Evolutionary conservation across 2,329 filamentous ascomycete genomes (phyloP), one percentile per base, ranked within the genome.

Genomic region (Fusarium graminum): DNA sequence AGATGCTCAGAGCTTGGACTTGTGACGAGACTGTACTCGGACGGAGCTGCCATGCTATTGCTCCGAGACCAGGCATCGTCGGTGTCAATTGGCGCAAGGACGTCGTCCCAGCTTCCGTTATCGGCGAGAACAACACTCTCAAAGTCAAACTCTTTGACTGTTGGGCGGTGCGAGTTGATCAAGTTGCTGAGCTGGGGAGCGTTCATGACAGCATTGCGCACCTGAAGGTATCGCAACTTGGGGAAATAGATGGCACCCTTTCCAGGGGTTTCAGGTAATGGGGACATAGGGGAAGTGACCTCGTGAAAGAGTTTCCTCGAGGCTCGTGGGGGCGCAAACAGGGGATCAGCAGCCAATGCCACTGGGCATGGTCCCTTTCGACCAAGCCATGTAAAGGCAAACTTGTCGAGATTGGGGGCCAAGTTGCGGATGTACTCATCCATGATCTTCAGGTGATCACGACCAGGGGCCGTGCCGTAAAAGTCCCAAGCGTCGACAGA

Each of bases 401-500:
- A 83, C 75, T 89, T 89, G 65, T 90, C 89, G 2, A 95, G 81
- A 30, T 79, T 82, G 7, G 83, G 81, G 1, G 89, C 85, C 74
- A 96, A 92, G 66, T 82, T 83, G 55, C 90, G 87, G 65, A 97
- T 84, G 75, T 93, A 97, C 70, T 92, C 89, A 71, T 95, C 90
- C 2, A 97, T 86, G 72, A 95, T 87, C 78, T 93, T 93, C 53
- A 89, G 85, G 75, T 92, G 91, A 77, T 92, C 87, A 30, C 86
- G 81, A 17, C 89, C 86, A 2, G 86, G 85, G n/a, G 84, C 83
- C 0, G 83, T 77, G 28, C 82, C 85, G 68, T 82, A 81, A 76
- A 88, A 89, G 75, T 88, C 86, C 86, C 88, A 93, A 39, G 85
- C 84, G 66, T 93, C 89, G 75, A 92, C 90, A 29, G 86, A 88